Base-by-base conservation (phyloP, 2,329 filamentous ascomycete species). In the Ascocoryne sarcoides region DNA sequence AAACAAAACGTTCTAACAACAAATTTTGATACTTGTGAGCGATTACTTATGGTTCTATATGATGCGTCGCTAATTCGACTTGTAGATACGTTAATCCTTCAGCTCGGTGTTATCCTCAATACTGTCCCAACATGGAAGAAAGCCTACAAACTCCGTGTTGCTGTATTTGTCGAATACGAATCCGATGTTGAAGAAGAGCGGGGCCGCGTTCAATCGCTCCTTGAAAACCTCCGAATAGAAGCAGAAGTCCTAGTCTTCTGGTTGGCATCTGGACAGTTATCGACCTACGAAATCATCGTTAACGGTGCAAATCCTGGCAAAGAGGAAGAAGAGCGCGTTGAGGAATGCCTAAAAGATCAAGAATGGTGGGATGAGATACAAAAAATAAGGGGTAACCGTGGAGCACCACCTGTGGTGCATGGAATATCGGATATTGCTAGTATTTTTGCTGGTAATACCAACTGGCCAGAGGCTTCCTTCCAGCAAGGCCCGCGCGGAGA, bases 111-210 rank as follows among this genome's bases (percentile, higher is more conserved):
- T 52, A 93, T 94, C 43, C 62, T 94, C 1, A 76, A 82, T 48
- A 92, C 84, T 1, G 85, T 92, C 0, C 81, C 82, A 2, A 77
- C 81, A 0, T 94, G 86, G 85, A 84, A 82, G 53, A 76, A 75
- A 38, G 73, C 71, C 0, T 92, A 84, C 58, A 71, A 68, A 30
- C 63, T 93, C 5, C 79, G 87, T 29, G 83, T 94, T 3, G 76
- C 83, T 39, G 86, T 93, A 0, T 94, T 94, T 59, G 87, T 94
- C 15, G 87, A 94, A 56, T 93, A 93, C 51, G 85, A 92, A 57
- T 77, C 70, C 18, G 87, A 94, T 50, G 80, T 94, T 1, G 76
- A 82, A 29, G 84, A 93, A 60, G 87, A 94, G 60, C 69, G 76
- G 26, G 74, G 72, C 1, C 70, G 86, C 42, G 81, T 93, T 12